phyloP scores from a whole-genome alignment of 2,329 filamentous ascomycete species.

The Colletotrichum kahawae region DNA sequence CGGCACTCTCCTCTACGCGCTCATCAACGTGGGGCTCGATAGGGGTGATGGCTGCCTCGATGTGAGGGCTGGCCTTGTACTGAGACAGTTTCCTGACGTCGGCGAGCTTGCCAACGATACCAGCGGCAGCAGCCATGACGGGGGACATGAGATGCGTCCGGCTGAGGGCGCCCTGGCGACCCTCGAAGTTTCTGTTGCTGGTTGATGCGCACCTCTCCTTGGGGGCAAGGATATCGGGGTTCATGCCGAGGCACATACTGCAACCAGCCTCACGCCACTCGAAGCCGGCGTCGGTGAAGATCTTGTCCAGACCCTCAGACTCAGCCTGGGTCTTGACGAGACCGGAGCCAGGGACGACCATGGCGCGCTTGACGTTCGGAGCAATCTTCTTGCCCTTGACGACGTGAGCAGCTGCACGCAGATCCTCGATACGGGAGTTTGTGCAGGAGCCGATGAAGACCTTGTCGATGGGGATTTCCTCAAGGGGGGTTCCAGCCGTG shows the following conservation, averaged over 20 bases:
- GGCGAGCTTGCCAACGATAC: slow-evolving; percentile 86
- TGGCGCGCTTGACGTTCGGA: slow-evolving; percentile 86
- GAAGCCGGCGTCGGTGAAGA: slow-evolving; percentile 90
- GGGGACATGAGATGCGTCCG: slow-evolving; percentile 97
- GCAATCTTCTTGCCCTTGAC: slow-evolving; percentile 89
- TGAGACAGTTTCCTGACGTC: slow-evolving; percentile 80
- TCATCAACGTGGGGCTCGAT: slow-evolving; percentile 58
- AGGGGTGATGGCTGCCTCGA: slow-evolving; percentile 57
- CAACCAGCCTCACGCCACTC: slow-evolving; percentile 98
- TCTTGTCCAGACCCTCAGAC: slow-evolving; percentile 88
- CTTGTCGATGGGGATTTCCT: slow-evolving; percentile 93
- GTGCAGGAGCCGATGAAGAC: slow-evolving; percentile 98
- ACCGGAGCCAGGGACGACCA: slow-evolving; percentile 96
- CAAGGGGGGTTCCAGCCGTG: slow-evolving; percentile 82
- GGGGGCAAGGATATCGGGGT: slow-evolving; percentile 93
- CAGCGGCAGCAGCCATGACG: slow-evolving; percentile 92
- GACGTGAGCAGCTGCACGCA: slow-evolving; percentile 84
- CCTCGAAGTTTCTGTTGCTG: slow-evolving; percentile 97
- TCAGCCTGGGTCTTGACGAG: slow-evolving; percentile 93
- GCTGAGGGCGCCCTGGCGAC: slow-evolving; percentile 88
- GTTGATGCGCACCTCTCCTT: slow-evolving; percentile 94
- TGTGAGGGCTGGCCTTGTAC: slow-evolving; percentile 63
- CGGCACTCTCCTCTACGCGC: slow-evolving; percentile 54
- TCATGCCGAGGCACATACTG: slow-evolving; percentile 99
- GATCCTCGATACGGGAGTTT: slow-evolving; percentile 94